Evolutionary conservation across 2,329 filamentous ascomycete species (phyloP), one percentile per base, ranked within the genome.

Genomic region (Bipolaris zeicola): DNA sequence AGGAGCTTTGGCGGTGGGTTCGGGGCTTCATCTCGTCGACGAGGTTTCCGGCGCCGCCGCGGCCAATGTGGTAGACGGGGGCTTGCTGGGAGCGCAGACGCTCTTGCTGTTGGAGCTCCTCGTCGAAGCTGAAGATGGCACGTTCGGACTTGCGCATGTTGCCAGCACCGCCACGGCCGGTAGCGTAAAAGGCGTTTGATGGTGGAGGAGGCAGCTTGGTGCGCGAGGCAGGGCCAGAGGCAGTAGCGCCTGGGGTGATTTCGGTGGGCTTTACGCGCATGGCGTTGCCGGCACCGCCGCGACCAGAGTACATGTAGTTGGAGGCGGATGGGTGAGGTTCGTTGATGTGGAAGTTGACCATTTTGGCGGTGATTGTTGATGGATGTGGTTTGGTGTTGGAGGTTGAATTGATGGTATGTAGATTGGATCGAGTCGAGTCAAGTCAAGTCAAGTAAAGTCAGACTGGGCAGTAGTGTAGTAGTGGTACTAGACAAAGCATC

Each of bases 51-150:
- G 82, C 83, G 38, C 86, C 86, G 18, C 85, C 86, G 42, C 86
- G 80, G 41, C 86, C 86, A 61, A 87, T 82, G 71, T 87, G 84
- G 79, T 87, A 88, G 59, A 88, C 81, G 16, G 86, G 86, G 2
- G 85, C 84, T 44, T 82, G 78, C 66, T 81, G 77, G 62, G 80
- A 78, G 69, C 82, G 81, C 52, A 84, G 78, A 54, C 81, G 79
- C 60, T 84, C 77, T 58, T 86, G 82, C 55, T 81, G 81, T 64
- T 85, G 81, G 49, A 88, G 80, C 68, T 88, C 86, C 77, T 88
- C 86, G 73, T 89, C 86, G 76, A 90, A 90, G 74, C 82, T 83
- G 80, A 88, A 88, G 72, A 88, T 87, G 67, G 83, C 81, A 38
- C 84, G 80, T 65, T 87, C 82, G 10, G 44, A 43, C 58, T 77